Base-by-base conservation (phyloP, 106 monocot genomes). In the Apostasia shenzhenica region DNA sequence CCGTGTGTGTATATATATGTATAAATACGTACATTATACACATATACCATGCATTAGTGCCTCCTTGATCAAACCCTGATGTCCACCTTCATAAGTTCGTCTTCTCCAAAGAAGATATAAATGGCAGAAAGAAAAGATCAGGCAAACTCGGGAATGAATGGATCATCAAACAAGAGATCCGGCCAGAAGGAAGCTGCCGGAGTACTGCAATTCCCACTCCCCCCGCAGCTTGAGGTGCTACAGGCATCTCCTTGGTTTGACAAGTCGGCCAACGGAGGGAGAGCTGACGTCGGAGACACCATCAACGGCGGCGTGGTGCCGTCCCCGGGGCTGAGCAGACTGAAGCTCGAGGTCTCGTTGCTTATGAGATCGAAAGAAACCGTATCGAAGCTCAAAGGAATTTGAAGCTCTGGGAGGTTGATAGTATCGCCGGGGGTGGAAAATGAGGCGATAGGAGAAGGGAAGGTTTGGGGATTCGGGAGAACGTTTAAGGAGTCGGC, bases 131-230 rank as follows among this genome's bases (percentile, higher is more conserved):
- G 49, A 8, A 67, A 68, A 13, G 37, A 41, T 77, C 67, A 84
- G 67, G 75, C 55, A 71, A 84, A 87, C 54, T 91, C 91, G 12
- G 57, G 54, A 42, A 86, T 77, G 64, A 84, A 91, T 1, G 80
- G 76, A 45, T 91, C 91, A 46, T 91, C 87, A 48, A 77, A 67
- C 38, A 87, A 68, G 48, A 91, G 46, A n/a, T 91, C 91, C 6
- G 91, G 87, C 91, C 91, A 91, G 51, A 83, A 76, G 50, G 76
- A 67, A 50, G 76, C 14, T 38, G 54, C 45, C n/a, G 64, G 26
- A 26, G 38, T 6, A 70, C 48, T 39, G 58, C 70, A 47, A 39
- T 45, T 38, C 12, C n/a, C 69, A n/a, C 44, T 66, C 14, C 70
- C 73, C 13, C 49, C 79, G 38, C 63, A 73, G 54, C 80, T 80